A percentile compares a stretch with the other conserved stretches of the same genome.
Conservation (phyloP, 2,329 filamentous ascomycete genomes). For the Torrubiellomyces zombiae region DNA sequence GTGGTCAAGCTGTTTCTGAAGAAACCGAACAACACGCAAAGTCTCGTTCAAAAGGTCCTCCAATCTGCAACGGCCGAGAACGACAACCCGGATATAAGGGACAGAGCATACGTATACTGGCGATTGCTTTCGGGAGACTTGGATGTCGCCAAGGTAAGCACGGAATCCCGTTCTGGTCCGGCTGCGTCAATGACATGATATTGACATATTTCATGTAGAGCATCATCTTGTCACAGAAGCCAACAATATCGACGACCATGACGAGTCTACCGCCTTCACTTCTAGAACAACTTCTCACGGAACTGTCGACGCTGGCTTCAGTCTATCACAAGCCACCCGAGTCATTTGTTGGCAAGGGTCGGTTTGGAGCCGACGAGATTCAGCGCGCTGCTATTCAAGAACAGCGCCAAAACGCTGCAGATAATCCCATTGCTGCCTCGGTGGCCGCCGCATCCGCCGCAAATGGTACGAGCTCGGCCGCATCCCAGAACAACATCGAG, state of each 20-base stretch:
- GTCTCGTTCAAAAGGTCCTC: conserved; percentile 83
- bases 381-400: conserved; percentile 94
- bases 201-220: conserved; percentile 27
- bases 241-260: conserved; percentile 87
- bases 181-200: neutral
- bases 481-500: conserved; percentile 64
- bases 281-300: conserved; percentile 75
- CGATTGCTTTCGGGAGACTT: conserved; percentile 84
- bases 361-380: conserved; percentile 85
- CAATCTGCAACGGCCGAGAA: conserved; percentile 86
- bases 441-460: conserved; percentile 54
- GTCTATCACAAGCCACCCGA: conserved; percentile 98
- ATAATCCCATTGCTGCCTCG: conserved; percentile 85
- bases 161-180: neutral
- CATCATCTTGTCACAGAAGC: conserved; percentile 86
- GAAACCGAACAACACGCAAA: conserved; percentile 82
- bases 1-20: conserved; percentile 97
- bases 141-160: conserved; percentile 63
- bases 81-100: conserved; percentile 93
- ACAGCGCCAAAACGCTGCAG: conserved; percentile 76
- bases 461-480: conserved; percentile 36
- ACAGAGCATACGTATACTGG: conserved; percentile 97
- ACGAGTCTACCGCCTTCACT: conserved; percentile 69
- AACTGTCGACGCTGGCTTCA: conserved; percentile 87
- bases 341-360: conserved; percentile 92